These are phyloP conservation scores for Russula ochroleuca DNA, from an alignment of 768 basidiomycete species.

Conservation along the genomic window DNA sequence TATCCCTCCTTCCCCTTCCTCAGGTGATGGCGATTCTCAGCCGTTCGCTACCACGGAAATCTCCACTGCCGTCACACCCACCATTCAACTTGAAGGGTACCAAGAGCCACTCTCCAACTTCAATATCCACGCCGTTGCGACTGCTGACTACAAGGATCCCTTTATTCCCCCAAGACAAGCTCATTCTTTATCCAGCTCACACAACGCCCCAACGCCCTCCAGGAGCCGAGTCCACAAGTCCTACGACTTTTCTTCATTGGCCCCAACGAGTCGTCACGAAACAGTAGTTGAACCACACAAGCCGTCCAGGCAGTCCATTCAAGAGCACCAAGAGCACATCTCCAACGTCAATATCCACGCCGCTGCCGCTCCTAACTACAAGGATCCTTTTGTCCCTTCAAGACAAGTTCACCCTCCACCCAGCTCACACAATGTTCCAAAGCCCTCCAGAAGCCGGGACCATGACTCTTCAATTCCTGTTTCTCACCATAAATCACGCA, in stretches of 20 bases:
- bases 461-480: constrained; percentile 24
- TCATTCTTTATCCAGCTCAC: too few species aligned
- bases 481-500: constrained; percentile 32
- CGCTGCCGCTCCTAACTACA: too few species aligned
- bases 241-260: constrained; percentile 18
- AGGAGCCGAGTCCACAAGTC: constrained; percentile 16
- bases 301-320: constrained; percentile 69
- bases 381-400: constrained; percentile 42
- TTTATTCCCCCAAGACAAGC: too few species aligned
- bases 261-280: constrained; percentile 24
- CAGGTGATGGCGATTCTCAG: constrained; percentile 9
- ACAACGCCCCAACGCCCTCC: too few species aligned
- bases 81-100: too few species aligned
- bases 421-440: constrained; percentile 28
- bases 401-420: constrained; percentile 45
- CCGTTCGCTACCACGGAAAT: background rate
- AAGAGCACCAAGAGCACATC: constrained; percentile 72
- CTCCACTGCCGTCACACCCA: background rate
- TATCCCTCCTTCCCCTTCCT: constrained; percentile 45
- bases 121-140: too few species aligned
- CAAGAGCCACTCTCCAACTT: too few species aligned
- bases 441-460: constrained; percentile 24
- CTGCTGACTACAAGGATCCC: too few species aligned
- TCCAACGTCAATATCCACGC: constrained; percentile 53
- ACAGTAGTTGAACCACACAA: constrained; percentile 68